Evolutionary conservation across 192 early-diverging fungal genomes (phyloP).

Genomic region (Coemansia sp.): DNA sequence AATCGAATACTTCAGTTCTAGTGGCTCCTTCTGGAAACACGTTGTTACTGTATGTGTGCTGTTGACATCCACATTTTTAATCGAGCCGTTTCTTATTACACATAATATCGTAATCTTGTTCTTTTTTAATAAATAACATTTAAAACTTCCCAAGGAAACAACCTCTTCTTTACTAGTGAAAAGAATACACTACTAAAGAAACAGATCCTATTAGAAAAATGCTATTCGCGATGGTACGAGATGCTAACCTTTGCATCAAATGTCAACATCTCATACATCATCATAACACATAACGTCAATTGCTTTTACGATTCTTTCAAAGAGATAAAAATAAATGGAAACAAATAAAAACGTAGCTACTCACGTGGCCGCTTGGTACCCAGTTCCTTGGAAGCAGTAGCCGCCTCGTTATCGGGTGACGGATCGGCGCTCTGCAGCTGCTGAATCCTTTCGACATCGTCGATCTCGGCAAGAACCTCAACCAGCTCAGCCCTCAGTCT

Average conservation of each 20-base stretch:
- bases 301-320: too few relatives aligned
- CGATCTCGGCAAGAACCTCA: constrained; percentile 61
- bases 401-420: not conserved
- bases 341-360: constrained; percentile 1
- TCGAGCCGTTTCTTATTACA: not conserved
- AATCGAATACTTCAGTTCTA: not conserved
- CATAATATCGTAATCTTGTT: not conserved
- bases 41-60: too few relatives aligned
- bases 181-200: too few relatives aligned
- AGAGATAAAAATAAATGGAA: too few relatives aligned
- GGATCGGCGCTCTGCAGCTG: not conserved
- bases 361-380: constrained; percentile 49
- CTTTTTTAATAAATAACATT: not conserved
- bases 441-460: constrained; percentile 16
- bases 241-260: too few relatives aligned
- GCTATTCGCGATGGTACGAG: too few relatives aligned
- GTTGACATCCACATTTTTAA: not conserved
- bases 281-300: not conserved
- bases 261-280: too few relatives aligned
- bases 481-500: constrained; percentile 61
- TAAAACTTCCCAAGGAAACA: not conserved
- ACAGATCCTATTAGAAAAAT: too few relatives aligned
- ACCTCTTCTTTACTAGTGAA: too few relatives aligned
- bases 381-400: not conserved
- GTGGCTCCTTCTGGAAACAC: not conserved